Evolutionary conservation across 73 alveolate genomes (phyloP).

Genomic region (Tetrahymena borealis): DNA sequence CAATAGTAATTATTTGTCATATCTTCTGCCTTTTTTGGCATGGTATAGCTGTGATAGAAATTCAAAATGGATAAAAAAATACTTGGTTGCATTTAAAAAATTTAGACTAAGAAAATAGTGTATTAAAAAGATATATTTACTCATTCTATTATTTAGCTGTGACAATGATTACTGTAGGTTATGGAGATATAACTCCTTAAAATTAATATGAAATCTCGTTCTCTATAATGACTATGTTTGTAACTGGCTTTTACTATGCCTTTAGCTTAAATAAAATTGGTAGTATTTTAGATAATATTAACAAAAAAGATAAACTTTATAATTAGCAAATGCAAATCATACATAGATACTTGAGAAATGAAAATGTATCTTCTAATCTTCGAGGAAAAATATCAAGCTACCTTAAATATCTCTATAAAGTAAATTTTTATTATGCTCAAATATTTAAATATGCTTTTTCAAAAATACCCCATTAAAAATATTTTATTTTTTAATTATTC

Average conservation of each 20-base stretch:
- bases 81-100: background rate
- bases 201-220: constrained; percentile 57
- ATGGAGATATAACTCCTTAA: constrained; percentile 79
- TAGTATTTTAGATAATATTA: constrained; percentile 15
- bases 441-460: too few species aligned
- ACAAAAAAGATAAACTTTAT: background rate
- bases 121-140: background rate
- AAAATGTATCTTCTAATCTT: background rate
- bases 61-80: background rate
- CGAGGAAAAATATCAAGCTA: background rate
- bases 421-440: too few species aligned
- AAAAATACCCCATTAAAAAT: too few species aligned
- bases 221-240: constrained; percentile 66
- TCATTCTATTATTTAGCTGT: constrained; percentile 69
- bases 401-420: background rate
- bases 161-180: constrained; percentile 81
- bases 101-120: background rate
- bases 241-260: constrained; percentile 35
- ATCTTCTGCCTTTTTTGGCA: background rate
- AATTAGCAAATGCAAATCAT: background rate
- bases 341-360: background rate
- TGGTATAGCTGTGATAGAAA: background rate
- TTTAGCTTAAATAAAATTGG: constrained; percentile 31
- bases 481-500: too few species aligned
- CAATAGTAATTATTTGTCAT: background rate